A percentile compares a stretch with the other conserved stretches of the same genome.
Evolutionary conservation across 2,329 filamentous ascomycete species (phyloP).

Genomic region (Pleoardoris graminearum): DNA sequence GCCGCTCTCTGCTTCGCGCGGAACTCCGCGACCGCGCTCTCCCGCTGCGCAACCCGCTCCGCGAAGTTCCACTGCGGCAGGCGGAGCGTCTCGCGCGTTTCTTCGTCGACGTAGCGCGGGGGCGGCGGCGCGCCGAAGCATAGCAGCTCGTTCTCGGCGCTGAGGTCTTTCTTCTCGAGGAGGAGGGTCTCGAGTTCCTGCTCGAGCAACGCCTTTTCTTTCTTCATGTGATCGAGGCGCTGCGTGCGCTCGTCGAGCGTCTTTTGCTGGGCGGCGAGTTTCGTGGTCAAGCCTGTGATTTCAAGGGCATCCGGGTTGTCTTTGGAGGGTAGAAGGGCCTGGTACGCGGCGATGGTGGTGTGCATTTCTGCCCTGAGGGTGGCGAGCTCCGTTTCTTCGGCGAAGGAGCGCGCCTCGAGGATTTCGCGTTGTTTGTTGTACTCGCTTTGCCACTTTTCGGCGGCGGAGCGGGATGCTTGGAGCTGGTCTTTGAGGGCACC

Average conservation of each 20-base stretch:
- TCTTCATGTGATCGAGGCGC: neutral
- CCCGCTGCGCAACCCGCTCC: neutral
- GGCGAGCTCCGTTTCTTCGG: neutral
- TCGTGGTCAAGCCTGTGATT: neutral
- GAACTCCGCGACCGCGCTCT: neutral
- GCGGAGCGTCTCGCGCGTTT: neutral
- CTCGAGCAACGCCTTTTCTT: neutral
- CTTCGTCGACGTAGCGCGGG: neutral
- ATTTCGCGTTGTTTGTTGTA: neutral
- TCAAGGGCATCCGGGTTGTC: neutral
- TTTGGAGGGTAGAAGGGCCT: neutral
- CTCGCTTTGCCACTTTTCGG: neutral
- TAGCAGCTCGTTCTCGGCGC: neutral
- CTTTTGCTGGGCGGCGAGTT: neutral
- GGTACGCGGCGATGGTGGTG: neutral
- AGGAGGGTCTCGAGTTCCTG: neutral
- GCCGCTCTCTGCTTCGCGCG: neutral
- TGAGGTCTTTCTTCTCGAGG: neutral
- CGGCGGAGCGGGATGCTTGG: neutral
- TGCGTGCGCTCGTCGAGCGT: neutral
- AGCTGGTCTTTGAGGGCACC: neutral
- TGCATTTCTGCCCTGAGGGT: neutral
- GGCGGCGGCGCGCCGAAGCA: neutral
- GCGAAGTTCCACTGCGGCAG: neutral
- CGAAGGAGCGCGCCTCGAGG: neutral